phyloP scores from a whole-genome alignment of 495 filamentous ascomycete species.

The Pseudevernia furfuracea region DNA sequence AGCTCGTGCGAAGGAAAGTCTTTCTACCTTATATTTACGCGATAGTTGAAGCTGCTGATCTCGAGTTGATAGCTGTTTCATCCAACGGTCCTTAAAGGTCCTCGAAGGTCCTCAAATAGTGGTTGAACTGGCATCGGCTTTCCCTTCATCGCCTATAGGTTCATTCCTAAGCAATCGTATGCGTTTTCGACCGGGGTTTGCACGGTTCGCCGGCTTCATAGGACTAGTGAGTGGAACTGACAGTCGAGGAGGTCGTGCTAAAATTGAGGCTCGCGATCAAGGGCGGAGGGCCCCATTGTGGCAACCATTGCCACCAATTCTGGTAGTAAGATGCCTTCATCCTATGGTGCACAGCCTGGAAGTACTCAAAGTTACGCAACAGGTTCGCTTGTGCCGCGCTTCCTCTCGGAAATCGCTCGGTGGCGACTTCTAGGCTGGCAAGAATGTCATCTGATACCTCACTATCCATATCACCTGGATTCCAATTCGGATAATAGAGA shows the following conservation, averaged over 20 bases:
- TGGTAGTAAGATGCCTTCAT: background rate
- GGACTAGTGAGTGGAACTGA: background rate
- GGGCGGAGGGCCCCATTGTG: background rate
- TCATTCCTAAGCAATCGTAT: too few relatives aligned
- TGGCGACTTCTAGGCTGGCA: background rate
- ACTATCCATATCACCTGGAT: slow-evolving; percentile 3
- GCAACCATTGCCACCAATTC: slow-evolving; percentile 5
- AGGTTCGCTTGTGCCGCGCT: background rate
- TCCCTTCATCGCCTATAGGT: too few relatives aligned
- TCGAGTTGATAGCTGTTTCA: too few relatives aligned
- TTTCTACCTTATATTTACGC: too few relatives aligned
- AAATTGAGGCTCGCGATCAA: background rate
- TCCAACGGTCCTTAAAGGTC: too few relatives aligned
- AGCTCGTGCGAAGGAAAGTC: too few relatives aligned
- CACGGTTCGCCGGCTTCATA: too few relatives aligned
- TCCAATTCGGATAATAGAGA: background rate
- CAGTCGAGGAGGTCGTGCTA: background rate
- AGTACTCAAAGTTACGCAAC: background rate
- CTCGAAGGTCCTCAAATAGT: too few relatives aligned
- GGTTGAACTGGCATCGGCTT: too few relatives aligned
- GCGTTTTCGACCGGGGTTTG: too few relatives aligned
- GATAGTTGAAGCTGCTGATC: too few relatives aligned
- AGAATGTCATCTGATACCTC: background rate
- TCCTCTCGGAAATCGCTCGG: background rate
- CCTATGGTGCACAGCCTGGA: background rate